Evolutionary conservation across 108 stramenopile species (phyloP), one percentile per base, ranked within the genome.

Genomic region (Aurantiochytrium sp.): DNA sequence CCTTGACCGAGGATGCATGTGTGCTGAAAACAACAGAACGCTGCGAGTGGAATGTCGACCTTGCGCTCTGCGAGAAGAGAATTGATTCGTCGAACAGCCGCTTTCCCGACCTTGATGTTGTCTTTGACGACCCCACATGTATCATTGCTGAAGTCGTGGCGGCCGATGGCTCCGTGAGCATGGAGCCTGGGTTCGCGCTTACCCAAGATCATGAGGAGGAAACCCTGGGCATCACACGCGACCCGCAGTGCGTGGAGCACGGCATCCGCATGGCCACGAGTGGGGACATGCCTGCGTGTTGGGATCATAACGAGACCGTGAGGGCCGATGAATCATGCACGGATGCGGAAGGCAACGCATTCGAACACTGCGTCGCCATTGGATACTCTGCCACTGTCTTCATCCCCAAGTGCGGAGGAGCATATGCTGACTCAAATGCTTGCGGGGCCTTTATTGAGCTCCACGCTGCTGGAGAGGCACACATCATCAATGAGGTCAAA

Each of bases 371-470:
- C 76, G 76, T 83, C 3, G 76, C 76, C 23, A 53, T 83, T 83
- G 76, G 23, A 16, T 83, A 83, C 28, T n/a, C 76, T 16, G n/a
- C 76, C 19, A 83, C 76, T 0, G 51, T 53, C 19, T 83, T 25
- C 51, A 83, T 83, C 51, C 76, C 76, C 44, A 53, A 47, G 3
- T 83, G 76, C 28, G 51, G 76, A 25, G 76, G 76, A 23, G 45
- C 76, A 2, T 53, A 53, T 4, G 76, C 45, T 14, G 76, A 83
- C 51, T 53, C 49, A 18, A 12, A 8, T 53, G 45, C 4, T 6
- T 83, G 76, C 51, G 76, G 76, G 49, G 6, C 76, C 19, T 83
- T 83, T 35, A 25, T 83, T n/a, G 76, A 83, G 76, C 76, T 83
- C 25, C 76, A 83, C 28, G 49, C 49, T 3, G 14, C 76, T 53